These are phyloP conservation scores for Metschnikowia baotianmanensis DNA, from an alignment of 805 yeast species.

Conservation along the genomic window DNA sequence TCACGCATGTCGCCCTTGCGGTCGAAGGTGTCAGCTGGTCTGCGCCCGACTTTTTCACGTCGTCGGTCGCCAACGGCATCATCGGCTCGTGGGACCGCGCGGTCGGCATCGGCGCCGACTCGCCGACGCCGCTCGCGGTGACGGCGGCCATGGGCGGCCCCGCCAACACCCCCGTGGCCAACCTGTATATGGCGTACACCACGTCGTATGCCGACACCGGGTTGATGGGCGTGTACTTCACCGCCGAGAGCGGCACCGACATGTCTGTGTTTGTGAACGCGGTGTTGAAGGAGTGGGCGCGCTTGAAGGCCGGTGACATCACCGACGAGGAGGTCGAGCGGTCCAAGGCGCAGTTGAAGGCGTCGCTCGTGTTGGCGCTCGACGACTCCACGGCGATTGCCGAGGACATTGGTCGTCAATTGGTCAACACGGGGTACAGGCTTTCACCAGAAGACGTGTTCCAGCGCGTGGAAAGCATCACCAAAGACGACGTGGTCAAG, in stretches of 20 bases:
- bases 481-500: slow-evolving; percentile 71
- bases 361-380: slow-evolving; percentile 80
- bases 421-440: slow-evolving; percentile 87
- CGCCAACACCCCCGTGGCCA: slow-evolving; percentile 68
- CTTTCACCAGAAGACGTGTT: slow-evolving; percentile 73
- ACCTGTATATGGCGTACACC: slow-evolving; percentile 93
- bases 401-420: slow-evolving; percentile 96
- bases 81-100: slow-evolving; percentile 98
- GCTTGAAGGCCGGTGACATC: slow-evolving; percentile 75
- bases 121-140: slow-evolving; percentile 82
- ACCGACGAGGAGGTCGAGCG: slow-evolving; percentile 85
- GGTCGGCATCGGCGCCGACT: slow-evolving; percentile 74
- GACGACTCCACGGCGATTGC: slow-evolving; percentile 97
- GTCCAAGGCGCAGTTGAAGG: slow-evolving; percentile 92
- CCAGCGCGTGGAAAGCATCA: slow-evolving; percentile 70
- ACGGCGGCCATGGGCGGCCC: slow-evolving; percentile 59
- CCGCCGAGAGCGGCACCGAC: slow-evolving; percentile 71
- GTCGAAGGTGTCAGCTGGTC: slow-evolving; percentile 99
- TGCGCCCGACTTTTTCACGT: slow-evolving; percentile 91
- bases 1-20: slow-evolving; percentile 88
- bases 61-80: slow-evolving; percentile 93
- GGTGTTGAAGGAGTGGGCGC: slow-evolving; percentile 82
- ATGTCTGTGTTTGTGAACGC: slow-evolving; percentile 69
- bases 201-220: slow-evolving; percentile 98
- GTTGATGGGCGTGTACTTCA: slow-evolving; percentile 93